A percentile compares a stretch with the other conserved stretches of the same genome.
Conservation (phyloP, 1,284 basidiomycete species). For the Moniliella sp. region DNA sequence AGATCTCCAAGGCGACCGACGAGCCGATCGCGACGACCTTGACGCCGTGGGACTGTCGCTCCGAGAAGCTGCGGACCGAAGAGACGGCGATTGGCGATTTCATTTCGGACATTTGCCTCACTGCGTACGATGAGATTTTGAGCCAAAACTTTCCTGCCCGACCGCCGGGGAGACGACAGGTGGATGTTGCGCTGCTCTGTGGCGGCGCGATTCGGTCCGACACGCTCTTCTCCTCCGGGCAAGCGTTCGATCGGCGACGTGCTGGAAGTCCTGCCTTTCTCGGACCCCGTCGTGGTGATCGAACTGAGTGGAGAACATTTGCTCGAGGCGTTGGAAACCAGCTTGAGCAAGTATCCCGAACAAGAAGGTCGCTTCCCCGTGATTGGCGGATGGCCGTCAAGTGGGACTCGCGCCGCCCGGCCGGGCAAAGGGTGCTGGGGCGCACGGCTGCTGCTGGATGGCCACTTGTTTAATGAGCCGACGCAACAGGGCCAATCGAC, state of each 20-base stretch:
- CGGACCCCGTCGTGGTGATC: constrained; percentile 56
- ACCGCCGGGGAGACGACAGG: constrained; percentile 26
- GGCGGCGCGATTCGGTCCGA: constrained; percentile 70
- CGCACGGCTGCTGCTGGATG: constrained; percentile 13
- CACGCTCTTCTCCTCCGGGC: constrained; percentile 52
- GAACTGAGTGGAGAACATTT: too few relatives aligned
- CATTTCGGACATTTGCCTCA: constrained; percentile 62
- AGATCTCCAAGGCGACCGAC: constrained; percentile 48
- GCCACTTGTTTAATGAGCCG: constrained; percentile 2
- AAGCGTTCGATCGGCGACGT: constrained; percentile 67
- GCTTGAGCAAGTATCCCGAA: constrained; percentile 52
- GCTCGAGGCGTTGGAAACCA: constrained; percentile 64
- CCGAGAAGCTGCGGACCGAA: constrained; percentile 48
- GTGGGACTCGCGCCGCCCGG: constrained; percentile 53
- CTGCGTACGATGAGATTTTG: constrained; percentile 77
- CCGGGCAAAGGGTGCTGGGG: constrained; percentile 13
- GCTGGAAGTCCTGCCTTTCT: constrained; percentile 61
- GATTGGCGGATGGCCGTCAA: constrained; percentile 60
- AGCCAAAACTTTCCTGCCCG: neutral
- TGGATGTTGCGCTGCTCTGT: constrained; percentile 58
- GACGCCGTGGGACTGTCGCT: constrained; percentile 53
- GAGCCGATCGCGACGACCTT: constrained; percentile 47
- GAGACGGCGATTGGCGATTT: constrained; percentile 64
- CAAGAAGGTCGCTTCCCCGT: constrained; percentile 58
- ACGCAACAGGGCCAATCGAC: neutral